phyloP scores from a whole-genome alignment of 179 eudicot species.

The Actinidia arguta region DNA sequence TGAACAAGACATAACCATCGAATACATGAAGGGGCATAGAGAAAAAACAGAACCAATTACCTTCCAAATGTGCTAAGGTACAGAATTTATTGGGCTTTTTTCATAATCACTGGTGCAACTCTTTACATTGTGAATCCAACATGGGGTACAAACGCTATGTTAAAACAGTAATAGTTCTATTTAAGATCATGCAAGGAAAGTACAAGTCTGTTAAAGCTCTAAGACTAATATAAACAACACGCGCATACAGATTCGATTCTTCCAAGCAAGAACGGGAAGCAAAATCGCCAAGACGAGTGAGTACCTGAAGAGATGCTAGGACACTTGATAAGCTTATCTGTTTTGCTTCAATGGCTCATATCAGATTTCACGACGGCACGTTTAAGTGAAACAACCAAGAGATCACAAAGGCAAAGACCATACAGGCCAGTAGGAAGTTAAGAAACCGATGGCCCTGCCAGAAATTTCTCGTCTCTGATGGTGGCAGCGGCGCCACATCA shows the following conservation, averaged over 20 bases:
- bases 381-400: conserved; percentile 96
- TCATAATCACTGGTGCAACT: background rate
- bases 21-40: background rate
- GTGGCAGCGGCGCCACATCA: conserved; percentile 41
- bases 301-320: background rate
- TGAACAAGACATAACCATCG: background rate
- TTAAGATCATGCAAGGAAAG: background rate
- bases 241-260: background rate
- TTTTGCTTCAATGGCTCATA: background rate
- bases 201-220: conserved; percentile 3
- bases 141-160: background rate
- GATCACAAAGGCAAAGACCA: conserved; percentile 89
- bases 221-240: conserved; percentile 8
- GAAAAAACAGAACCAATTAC: background rate
- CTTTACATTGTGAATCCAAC: background rate
- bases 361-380: conserved; percentile 54
- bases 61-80: background rate
- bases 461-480: conserved; percentile 58
- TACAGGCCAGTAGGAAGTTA: conserved; percentile 81
- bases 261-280: conserved; percentile 5
- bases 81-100: background rate
- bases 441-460: conserved; percentile 89
- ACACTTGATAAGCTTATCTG: background rate
- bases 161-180: background rate
- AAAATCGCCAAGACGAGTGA: background rate